These are phyloP conservation scores for Blastocrithidia nonstop DNA, from an alignment of 208 protist genomes.

Conservation along the genomic window DNA sequence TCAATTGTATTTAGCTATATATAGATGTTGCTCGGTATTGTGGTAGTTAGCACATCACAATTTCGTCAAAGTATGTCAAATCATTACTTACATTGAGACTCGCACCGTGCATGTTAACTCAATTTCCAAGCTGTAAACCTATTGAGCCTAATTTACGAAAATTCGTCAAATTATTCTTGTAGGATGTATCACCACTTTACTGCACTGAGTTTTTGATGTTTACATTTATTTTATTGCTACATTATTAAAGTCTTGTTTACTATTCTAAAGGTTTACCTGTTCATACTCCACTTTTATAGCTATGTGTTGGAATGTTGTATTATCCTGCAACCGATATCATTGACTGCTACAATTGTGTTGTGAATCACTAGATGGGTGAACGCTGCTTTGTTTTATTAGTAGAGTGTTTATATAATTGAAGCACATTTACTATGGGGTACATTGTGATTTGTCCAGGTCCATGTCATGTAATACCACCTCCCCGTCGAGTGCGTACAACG, in stretches of 20 bases:
- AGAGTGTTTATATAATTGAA: conserved; percentile 43
- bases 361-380: conserved; percentile 80
- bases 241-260: conserved; percentile 9
- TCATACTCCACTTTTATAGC: conserved; percentile 59
- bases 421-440: conserved; percentile 74
- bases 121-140: conserved; percentile 74
- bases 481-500: conserved; percentile 48
- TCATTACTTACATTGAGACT: conserved; percentile 63
- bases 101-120: conserved; percentile 80
- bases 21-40: conserved; percentile 46
- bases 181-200: too few species aligned
- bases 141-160: conserved; percentile 79
- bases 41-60: conserved; percentile 78
- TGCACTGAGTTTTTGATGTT: too few species aligned
- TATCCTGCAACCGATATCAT: conserved; percentile 46
- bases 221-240: too few species aligned
- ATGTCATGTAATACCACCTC: conserved; percentile 81
- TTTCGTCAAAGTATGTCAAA: conserved; percentile 49
- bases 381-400: conserved; percentile 31
- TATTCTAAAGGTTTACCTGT: conserved; percentile 14
- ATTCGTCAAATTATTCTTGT: too few species aligned
- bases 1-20: conserved; percentile 15
- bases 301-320: conserved; percentile 47
- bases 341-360: conserved; percentile 42
- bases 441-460: conserved; percentile 77